These are phyloP conservation scores for Ustilago nuda DNA, from an alignment of 1,284 basidiomycete species.

Conservation along the genomic window DNA sequence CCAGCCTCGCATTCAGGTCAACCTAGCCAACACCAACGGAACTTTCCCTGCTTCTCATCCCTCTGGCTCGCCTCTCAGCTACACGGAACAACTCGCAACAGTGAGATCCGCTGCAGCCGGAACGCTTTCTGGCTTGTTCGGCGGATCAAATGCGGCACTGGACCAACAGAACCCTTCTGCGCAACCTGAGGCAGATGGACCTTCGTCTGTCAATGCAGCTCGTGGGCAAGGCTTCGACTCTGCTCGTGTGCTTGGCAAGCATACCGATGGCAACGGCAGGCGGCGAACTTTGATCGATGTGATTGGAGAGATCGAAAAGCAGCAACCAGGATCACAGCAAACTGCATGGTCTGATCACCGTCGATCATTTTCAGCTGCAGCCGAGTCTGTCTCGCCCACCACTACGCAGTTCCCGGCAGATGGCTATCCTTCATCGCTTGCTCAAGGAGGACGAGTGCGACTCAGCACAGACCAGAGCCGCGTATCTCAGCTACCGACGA, in stretches of 20 bases:
- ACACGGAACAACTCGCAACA: slow-evolving; percentile 43
- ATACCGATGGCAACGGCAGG: slow-evolving; percentile 14
- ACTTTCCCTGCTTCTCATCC: slow-evolving; percentile 28
- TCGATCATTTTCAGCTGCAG: slow-evolving; percentile 30
- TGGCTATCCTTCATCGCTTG: slow-evolving; percentile 15
- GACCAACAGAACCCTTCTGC: slow-evolving; percentile 26
- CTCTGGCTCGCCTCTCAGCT: slow-evolving; percentile 30
- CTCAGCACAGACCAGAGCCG: slow-evolving; percentile 38
- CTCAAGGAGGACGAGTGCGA: slow-evolving; percentile 12
- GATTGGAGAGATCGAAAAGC: slow-evolving; percentile 43
- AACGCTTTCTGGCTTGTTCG: slow-evolving; percentile 37
- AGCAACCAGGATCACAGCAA: slow-evolving; percentile 8
- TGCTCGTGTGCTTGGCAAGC: slow-evolving; percentile 34
- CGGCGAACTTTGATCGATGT: slow-evolving; percentile 44
- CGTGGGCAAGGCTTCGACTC: slow-evolving; percentile 49
- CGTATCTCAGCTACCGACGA: slow-evolving; percentile 26
- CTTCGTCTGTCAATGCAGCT: slow-evolving; percentile 27
- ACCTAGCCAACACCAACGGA: slow-evolving; percentile 15
- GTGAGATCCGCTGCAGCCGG: slow-evolving; percentile 44
- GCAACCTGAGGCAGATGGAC: slow-evolving; percentile 21
- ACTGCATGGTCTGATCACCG: slow-evolving; percentile 23
- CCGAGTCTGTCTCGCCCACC: slow-evolving; percentile 17
- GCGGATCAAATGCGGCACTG: slow-evolving; percentile 26
- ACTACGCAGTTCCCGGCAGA: slow-evolving; percentile 17
- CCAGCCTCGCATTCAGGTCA: slow-evolving; percentile 21